Evolutionary conservation across 805 yeast genomes (phyloP), one percentile per base, ranked within the genome.

Genomic region (Starmerella vaccinii): DNA sequence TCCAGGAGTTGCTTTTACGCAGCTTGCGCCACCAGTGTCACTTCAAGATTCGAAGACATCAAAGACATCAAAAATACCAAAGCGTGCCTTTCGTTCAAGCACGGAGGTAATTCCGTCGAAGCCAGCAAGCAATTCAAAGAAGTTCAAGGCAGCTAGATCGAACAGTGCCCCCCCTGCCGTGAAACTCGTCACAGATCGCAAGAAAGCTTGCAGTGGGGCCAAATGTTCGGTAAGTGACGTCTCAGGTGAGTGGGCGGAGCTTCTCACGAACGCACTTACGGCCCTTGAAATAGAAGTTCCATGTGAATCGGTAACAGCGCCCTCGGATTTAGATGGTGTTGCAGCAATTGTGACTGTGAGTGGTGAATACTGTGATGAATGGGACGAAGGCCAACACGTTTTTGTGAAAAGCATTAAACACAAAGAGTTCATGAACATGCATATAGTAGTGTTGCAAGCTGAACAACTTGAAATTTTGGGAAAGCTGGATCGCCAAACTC

Each of bases 351-450:
- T 52, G 4, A 18, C 47, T 1, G 50, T 40, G 12, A 23, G 15
- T 6, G 58, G 58, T 23, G 30, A 21, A 7, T 55, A 29, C 29
- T 41, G 38, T 5, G 58, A 55, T 29, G 50, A n/a, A 12, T 55
- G 54, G 54, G 46, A 46, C 15, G 33, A 9, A 5, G 54, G 32
- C 23, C 49, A 34, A 32, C 22, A 30, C 2, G 18, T 37, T 3
- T 55, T 52, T 18, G 47, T 50, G 34, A 50, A 41, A 38, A 9
- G 50, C 2, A 32, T 27, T 9, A 13, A 37, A 2, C 56, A 52
- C 46, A 24, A 3, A 12, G 58, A 55, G 33, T 30, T 7, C 12
- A n/a, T 55, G 38, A 21, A 10, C 16, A 38, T 32, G 30, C 35
- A 38, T 8, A 34, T 55, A 5, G 52, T 50, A 5, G 51, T 39